Evolutionary conservation across 176 grass and related monocot genomes (phyloP).

Genomic region (Juncus effusus): DNA sequence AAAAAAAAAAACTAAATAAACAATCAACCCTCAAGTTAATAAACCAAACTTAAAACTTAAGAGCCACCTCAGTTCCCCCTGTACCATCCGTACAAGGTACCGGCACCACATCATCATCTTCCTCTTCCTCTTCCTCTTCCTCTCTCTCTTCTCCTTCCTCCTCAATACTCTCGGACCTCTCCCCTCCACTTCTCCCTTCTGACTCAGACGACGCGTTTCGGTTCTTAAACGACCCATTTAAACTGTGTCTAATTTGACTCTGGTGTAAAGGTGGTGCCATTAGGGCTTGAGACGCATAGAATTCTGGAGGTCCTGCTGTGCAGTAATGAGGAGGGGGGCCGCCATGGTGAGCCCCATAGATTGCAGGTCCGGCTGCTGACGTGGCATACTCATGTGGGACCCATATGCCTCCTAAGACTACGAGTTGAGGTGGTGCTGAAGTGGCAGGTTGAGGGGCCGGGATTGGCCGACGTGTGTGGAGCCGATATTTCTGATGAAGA

Average conservation of each 20-base stretch:
- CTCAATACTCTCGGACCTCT: constrained; percentile 82
- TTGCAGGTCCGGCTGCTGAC: constrained; percentile 39
- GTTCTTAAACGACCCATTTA: constrained; percentile 34
- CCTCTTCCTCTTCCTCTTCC: constrained; percentile 37
- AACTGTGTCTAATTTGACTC: constrained; percentile 47
- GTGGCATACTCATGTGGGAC: constrained; percentile 76
- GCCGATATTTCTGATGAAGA: constrained; percentile 66
- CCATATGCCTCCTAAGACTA: constrained; percentile 85
- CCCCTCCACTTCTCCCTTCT: constrained; percentile 46
- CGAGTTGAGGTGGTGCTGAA: constrained; percentile 51
- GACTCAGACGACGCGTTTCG: constrained; percentile 43
- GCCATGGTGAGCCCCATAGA: constrained; percentile 71
- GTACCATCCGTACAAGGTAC: constrained; percentile 16
- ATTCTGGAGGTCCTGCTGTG: constrained; percentile 47
- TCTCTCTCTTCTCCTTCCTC: constrained; percentile 64
- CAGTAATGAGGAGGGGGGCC: constrained; percentile 54
- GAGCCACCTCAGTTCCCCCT: neutral
- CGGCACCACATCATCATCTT: constrained; percentile 36
- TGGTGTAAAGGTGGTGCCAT: constrained; percentile 32
- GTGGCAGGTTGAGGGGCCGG: constrained; percentile 28
- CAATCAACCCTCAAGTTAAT: neutral
- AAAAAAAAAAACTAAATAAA: constrained; percentile 2
- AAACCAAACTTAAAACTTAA: constrained; percentile 28
- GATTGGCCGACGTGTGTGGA: constrained; percentile 76
- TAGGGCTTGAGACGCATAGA: constrained; percentile 43